Conservation (phyloP, 805 yeast genomes). For the Metschnikowia henanensis region DNA sequence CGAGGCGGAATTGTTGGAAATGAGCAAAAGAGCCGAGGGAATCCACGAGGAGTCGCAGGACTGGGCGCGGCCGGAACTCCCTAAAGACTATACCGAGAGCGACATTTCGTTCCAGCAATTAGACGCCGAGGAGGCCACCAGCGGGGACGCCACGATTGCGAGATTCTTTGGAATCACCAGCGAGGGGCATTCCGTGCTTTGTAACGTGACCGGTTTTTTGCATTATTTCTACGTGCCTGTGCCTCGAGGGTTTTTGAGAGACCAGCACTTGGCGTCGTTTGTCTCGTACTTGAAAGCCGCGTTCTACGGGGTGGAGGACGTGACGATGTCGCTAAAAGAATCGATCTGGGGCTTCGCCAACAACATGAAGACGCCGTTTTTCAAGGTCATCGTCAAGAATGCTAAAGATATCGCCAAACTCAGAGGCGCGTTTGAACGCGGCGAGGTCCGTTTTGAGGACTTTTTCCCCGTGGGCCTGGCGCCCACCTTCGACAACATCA, state of each 20-base stretch:
- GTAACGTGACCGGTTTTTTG: slow-evolving; percentile 84
- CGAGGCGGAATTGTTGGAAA: slow-evolving; percentile 19
- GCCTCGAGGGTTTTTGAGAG: slow-evolving; percentile 69
- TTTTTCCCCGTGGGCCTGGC: slow-evolving; percentile 55
- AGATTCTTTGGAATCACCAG: slow-evolving; percentile 92
- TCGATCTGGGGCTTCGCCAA: slow-evolving; percentile 94
- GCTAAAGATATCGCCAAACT: slow-evolving; percentile 66
- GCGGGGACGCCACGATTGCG: slow-evolving; percentile 60
- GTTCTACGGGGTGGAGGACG: slow-evolving; percentile 58
- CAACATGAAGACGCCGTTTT: slow-evolving; percentile 72
- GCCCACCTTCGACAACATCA: slow-evolving; percentile 87
- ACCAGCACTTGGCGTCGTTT: slow-evolving; percentile 51
- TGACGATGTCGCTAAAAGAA: slow-evolving; percentile 72
- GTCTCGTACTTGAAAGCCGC: slow-evolving; percentile 43
- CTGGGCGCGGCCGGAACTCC: slow-evolving; percentile 59
- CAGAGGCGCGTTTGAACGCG: slow-evolving; percentile 81
- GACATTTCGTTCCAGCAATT: slow-evolving; percentile 85
- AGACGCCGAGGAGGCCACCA: slow-evolving; percentile 84
- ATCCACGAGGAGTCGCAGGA: slow-evolving; percentile 36
- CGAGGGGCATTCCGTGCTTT: slow-evolving; percentile 84
- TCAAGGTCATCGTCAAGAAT: slow-evolving; percentile 70
- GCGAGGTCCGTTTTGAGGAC: slow-evolving; percentile 65
- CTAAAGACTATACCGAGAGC: slow-evolving; percentile 40
- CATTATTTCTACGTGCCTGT: slow-evolving; percentile 94
- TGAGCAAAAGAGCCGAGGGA: slow-evolving; percentile 20